These are phyloP conservation scores for Linaria vulgaris DNA, from an alignment of 257 asterid species.

Conservation along the genomic window DNA sequence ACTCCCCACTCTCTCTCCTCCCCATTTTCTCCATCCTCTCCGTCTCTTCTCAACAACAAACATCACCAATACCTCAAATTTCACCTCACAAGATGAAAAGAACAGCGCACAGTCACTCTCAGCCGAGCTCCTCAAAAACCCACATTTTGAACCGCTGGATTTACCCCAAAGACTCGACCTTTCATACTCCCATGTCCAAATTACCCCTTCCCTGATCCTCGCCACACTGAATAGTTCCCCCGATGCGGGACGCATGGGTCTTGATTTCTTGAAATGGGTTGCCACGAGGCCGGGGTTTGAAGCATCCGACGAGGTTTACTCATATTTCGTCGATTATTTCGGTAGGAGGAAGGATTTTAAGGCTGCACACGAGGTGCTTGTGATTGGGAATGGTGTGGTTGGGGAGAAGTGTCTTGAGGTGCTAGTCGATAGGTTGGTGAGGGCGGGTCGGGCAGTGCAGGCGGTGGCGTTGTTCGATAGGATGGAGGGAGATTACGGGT, in stretches of 20 bases:
- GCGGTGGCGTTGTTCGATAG: conserved; percentile 64
- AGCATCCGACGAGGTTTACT: conserved; percentile 54
- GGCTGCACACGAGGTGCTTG: conserved; percentile 68
- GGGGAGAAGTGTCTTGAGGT: conserved; percentile 64
- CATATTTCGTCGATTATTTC: conserved; percentile 66
- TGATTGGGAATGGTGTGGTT: conserved; percentile 46
- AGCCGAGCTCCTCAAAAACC: conserved; percentile 52
- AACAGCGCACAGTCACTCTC: conserved; percentile 43
- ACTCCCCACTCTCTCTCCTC: conserved; percentile 14
- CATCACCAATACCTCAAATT: background rate
- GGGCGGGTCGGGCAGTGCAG: conserved; percentile 78
- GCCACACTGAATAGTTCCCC: conserved; percentile 60
- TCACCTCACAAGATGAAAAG: conserved; percentile 35
- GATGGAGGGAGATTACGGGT: conserved; percentile 76
- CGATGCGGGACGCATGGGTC: conserved; percentile 63
- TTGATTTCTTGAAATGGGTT: conserved; percentile 81
- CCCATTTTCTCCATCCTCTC: conserved; percentile 16
- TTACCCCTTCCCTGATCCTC: conserved; percentile 48
- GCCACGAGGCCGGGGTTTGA: conserved; percentile 48
- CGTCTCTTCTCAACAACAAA: conserved; percentile 49
- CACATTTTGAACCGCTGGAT: conserved; percentile 60
- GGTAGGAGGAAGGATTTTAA: conserved; percentile 94
- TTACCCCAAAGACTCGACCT: conserved; percentile 70
- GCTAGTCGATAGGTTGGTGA: conserved; percentile 66
- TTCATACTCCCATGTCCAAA: conserved; percentile 63